Percentiles rank a stretch among this genome's conserved stretches.
Evolutionary conservation across 768 basidiomycete species (phyloP).

Genomic region (Chlorophyllum brunneum): DNA sequence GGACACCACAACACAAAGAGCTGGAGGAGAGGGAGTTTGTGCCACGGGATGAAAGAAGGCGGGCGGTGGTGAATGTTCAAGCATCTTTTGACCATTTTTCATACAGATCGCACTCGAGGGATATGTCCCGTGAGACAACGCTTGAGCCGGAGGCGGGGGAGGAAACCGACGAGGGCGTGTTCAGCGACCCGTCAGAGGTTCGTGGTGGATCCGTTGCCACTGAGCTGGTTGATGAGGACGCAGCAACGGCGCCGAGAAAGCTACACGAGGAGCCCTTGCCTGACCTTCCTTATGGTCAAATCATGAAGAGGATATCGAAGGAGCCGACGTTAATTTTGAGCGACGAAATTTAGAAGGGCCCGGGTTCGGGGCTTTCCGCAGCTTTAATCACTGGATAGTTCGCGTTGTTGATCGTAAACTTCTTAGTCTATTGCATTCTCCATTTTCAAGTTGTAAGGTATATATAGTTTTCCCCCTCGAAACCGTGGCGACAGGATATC

Average conservation of each 20-base stretch:
- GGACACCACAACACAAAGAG: not conserved
- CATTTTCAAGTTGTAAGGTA: no score
- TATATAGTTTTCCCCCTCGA: no score
- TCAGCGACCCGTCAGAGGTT: not conserved
- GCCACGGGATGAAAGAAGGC: no score
- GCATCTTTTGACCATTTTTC: no score
- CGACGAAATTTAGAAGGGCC: not conserved
- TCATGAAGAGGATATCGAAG: slow-evolving; percentile 7
- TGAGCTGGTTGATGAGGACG: not conserved
- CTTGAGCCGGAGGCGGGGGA: not conserved
- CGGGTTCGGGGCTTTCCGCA: no score
- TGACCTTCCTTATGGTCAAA: not conserved
- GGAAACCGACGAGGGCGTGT: not conserved
- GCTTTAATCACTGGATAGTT: no score
- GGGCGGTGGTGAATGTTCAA: no score
- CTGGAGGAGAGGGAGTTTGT: not conserved
- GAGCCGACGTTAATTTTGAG: slow-evolving; percentile 3
- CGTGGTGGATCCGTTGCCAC: not conserved
- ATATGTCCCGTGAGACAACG: not conserved
- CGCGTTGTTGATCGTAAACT: no score
- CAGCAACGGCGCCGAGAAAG: not conserved
- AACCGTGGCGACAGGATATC: no score
- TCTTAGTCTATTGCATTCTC: no score
- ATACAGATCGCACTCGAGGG: not conserved
- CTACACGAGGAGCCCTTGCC: not conserved